Base-by-base conservation (phyloP, 2,329 filamentous ascomycete species). In the Lasiodiplodia citricola region DNA sequence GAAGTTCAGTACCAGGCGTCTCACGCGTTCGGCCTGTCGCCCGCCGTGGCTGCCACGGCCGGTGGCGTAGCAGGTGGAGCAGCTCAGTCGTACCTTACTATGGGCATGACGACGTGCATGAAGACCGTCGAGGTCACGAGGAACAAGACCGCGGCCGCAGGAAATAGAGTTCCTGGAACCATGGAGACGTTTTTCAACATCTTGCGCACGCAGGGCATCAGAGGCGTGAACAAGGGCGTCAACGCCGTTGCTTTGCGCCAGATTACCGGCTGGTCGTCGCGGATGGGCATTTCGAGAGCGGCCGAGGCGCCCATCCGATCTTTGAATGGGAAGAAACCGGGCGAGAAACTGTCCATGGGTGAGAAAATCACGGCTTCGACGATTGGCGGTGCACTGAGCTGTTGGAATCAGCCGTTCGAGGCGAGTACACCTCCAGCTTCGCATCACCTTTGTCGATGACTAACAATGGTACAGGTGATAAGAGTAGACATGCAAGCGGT, bases 31-130 rank as follows among this genome's bases (percentile, higher is more conserved):
- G 31, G 31, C 8, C 8, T 35, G 8, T 35, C 31, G 31, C 47
- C 18, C 16, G 47, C 47, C 21, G 47, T 51, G 18, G 64, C 50
- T 25, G 65, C 62, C 8, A n/a, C 51, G 16, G 63, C 31, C 8
- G 63, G 67, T 11, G 47, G 52, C 18, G 18, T 28, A 21, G 66
- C 31, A 35, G 31, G 31, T 8, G 67, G 16, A 11, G 67, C 44
- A 10, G 67, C 67, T 10, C 67, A 68, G 52, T 21, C 67, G 4
- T 68, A 68, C 31, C 44, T 55, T 14, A 68, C 67, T 6, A 68
- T 68, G 67, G 67, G 63, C 18, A 23, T 68, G 0, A 71, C 64
- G 6, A 81, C 35, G 60, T 83, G 82, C 0, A 83, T 52, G 25
- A 70, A 58, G 38, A 68, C 67, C 3, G 67, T 68, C 13, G 67